Conservation (phyloP, 2,329 filamentous ascomycete species). For the Aureobasidium sp. region DNA sequence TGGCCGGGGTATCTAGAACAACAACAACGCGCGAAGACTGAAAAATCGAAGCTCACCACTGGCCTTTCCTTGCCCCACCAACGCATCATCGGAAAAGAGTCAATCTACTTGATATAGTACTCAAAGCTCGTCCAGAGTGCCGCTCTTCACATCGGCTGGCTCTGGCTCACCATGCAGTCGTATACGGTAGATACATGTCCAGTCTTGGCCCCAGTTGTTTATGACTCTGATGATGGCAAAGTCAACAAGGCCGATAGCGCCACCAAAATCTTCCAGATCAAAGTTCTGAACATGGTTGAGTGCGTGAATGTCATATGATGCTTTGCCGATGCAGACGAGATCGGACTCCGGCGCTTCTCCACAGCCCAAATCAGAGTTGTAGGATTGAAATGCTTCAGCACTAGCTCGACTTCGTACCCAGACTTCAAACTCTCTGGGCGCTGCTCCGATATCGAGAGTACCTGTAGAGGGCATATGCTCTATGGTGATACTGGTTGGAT, state of each 20-base stretch:
- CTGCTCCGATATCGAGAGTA: conserved; percentile 30
- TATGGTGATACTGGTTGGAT: conserved; percentile 33
- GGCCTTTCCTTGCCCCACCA: not conserved
- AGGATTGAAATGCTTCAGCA: conserved; percentile 15
- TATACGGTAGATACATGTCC: conserved; percentile 40
- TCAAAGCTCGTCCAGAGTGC: not conserved
- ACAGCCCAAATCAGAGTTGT: not conserved
- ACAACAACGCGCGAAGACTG: not conserved
- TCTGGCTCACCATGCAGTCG: conserved; percentile 32
- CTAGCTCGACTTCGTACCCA: conserved; percentile 28
- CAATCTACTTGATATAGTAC: not conserved
- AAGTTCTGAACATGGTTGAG: conserved; percentile 35
- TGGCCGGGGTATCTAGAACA: conserved; percentile 3
- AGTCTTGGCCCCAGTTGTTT: conserved; percentile 34
- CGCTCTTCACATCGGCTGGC: not conserved
- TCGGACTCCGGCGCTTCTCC: conserved; percentile 14
- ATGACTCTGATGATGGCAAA: conserved; percentile 31
- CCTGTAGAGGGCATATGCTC: conserved; percentile 36
- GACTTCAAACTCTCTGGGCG: conserved; percentile 36
- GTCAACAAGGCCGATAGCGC: conserved; percentile 21
- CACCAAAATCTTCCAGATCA: conserved; percentile 23
- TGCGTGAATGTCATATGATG: conserved; percentile 33
- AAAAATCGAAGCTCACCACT: not conserved
- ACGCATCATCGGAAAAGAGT: not conserved
- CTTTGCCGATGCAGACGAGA: conserved; percentile 33